Conservation (phyloP, 164 flowering plant species). For the Platanus orientalis region DNA sequence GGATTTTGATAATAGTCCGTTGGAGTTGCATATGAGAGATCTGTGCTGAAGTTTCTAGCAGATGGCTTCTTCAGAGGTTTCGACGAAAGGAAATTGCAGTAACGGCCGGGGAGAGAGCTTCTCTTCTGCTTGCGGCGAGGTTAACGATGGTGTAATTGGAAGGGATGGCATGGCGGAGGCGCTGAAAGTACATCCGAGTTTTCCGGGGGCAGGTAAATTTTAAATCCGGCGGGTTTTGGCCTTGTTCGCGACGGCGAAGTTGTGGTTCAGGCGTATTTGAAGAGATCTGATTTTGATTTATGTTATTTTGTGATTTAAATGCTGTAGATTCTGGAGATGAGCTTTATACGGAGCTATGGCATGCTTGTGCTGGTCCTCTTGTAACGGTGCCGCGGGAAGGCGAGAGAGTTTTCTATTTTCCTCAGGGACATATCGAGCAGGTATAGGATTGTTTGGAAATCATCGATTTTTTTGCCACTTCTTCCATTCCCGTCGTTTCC, state of each 20-base stretch:
- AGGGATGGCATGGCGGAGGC: conserved; percentile 23
- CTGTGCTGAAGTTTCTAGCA: conserved; percentile 26
- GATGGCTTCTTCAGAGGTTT: conserved; percentile 57
- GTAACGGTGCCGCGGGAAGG: conserved; percentile 39
- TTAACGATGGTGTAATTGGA: conserved; percentile 23
- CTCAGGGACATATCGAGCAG: conserved; percentile 72
- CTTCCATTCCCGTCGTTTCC: too few relatives aligned
- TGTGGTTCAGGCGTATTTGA: not conserved
- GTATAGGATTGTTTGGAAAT: too few relatives aligned
- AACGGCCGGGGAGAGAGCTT: conserved; percentile 34
- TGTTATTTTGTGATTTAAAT: too few relatives aligned
- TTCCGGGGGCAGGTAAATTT: conserved; percentile 12
- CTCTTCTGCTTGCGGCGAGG: conserved; percentile 36
- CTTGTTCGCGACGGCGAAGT: not conserved
- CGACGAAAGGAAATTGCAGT: conserved; percentile 31
- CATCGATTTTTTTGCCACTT: too few relatives aligned
- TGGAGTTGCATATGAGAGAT: conserved; percentile 41
- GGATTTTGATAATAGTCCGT: not conserved
- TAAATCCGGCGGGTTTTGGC: not conserved
- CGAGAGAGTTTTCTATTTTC: conserved; percentile 54
- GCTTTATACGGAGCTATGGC: conserved; percentile 44
- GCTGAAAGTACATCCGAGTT: conserved; percentile 18
- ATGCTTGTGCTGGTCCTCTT: conserved; percentile 54
- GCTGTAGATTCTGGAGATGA: too few relatives aligned
- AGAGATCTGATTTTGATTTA: conserved; percentile 8